A percentile compares a stretch with the other conserved stretches of the same genome.
phyloP scores from a whole-genome alignment of 441 rosid species.

The Biscutella laevigata region DNA sequence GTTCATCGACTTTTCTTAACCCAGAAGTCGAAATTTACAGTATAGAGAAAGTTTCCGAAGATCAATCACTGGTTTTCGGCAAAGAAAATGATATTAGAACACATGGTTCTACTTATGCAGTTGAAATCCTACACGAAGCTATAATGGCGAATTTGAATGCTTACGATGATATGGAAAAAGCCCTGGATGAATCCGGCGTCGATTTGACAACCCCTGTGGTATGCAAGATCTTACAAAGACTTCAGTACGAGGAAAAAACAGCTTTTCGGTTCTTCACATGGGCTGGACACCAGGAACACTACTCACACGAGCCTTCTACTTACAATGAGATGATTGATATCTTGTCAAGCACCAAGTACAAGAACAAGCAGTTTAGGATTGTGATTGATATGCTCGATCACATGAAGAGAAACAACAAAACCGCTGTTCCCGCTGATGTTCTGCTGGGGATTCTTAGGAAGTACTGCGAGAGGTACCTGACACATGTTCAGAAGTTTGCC shows the following conservation, averaged over 20 bases:
- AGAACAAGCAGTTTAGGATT: slow-evolving; percentile 65
- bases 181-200: slow-evolving; percentile 47
- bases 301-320: slow-evolving; percentile 50
- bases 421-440: slow-evolving; percentile 47
- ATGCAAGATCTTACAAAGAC: slow-evolving; percentile 46
- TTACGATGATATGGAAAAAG: slow-evolving; percentile 43
- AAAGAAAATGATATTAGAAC: slow-evolving; percentile 13
- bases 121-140: slow-evolving; percentile 35
- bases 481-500: slow-evolving; percentile 76
- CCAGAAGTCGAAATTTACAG: neutral
- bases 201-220: slow-evolving; percentile 51
- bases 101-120: slow-evolving; percentile 25
- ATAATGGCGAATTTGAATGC: slow-evolving; percentile 37
- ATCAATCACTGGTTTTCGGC: neutral
- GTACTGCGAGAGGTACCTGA: slow-evolving; percentile 66
- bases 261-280: slow-evolving; percentile 76
- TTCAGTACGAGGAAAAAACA: slow-evolving; percentile 63
- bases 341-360: slow-evolving; percentile 70
- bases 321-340: slow-evolving; percentile 76
- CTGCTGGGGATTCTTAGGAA: slow-evolving; percentile 50
- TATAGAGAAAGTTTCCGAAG: neutral
- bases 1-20: slow-evolving; percentile 16
- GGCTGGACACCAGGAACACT: slow-evolving; percentile 55
- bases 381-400: slow-evolving; percentile 74
- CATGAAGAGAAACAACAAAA: slow-evolving; percentile 59